Evolutionary conservation across 1,284 basidiomycete genomes (phyloP).

Genomic region (Rhizopogon parksii): DNA sequence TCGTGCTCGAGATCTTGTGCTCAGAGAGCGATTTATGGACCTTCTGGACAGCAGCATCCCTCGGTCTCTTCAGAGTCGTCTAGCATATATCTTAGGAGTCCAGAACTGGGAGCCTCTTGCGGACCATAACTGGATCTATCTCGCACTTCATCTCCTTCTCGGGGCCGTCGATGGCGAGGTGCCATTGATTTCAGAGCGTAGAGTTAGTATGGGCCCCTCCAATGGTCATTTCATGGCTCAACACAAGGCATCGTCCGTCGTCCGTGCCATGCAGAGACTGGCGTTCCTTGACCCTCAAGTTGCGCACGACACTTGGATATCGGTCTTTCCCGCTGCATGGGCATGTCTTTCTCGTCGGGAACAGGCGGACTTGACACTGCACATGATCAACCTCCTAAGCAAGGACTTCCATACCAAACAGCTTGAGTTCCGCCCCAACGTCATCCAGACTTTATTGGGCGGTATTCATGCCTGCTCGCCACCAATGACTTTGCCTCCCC

Average conservation of each 20-base stretch:
- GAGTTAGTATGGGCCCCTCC: constrained; percentile 26
- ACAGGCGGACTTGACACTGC: constrained; percentile 84
- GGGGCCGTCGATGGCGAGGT: constrained; percentile 73
- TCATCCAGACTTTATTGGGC: constrained; percentile 86
- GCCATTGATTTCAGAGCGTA: constrained; percentile 31
- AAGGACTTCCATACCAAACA: constrained; percentile 93
- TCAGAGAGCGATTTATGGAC: constrained; percentile 87
- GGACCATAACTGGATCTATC: constrained; percentile 93
- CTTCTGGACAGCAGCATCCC: constrained; percentile 89
- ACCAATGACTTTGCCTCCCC: constrained; percentile 85
- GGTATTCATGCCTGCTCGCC: constrained; percentile 84
- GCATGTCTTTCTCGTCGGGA: constrained; percentile 78
- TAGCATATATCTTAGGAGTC: constrained; percentile 89
- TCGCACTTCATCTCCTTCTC: constrained; percentile 86
- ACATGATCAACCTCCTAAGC: constrained; percentile 85
- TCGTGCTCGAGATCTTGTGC: constrained; percentile 70
- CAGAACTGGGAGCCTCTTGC: constrained; percentile 95
- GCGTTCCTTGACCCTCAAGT: constrained; percentile 74
- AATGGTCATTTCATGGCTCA: constrained; percentile 34
- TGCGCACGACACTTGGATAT: constrained; percentile 87
- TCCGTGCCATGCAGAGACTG: constrained; percentile 78
- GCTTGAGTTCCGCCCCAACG: constrained; percentile 87
- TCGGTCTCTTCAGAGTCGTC: constrained; percentile 70
- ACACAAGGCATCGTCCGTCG: constrained; percentile 51
- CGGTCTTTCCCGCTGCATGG: constrained; percentile 89